A percentile compares a stretch with the other conserved stretches of the same genome.
Conservation (phyloP, 2,329 filamentous ascomycete species). For the Meredithiella fracta region DNA sequence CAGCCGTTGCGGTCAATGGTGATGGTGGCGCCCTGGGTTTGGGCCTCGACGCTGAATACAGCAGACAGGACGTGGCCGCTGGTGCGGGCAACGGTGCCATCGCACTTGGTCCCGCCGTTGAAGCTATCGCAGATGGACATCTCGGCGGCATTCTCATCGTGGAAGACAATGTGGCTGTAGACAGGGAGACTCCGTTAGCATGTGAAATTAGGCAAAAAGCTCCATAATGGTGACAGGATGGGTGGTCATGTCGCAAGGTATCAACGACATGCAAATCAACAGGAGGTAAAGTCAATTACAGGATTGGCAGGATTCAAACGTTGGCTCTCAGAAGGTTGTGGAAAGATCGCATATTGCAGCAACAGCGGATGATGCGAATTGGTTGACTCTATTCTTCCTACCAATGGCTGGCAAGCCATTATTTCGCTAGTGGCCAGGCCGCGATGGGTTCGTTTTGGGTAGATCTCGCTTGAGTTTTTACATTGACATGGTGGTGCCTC, state of each 20-base stretch:
- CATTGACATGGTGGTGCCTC: background rate
- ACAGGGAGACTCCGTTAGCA: conserved; percentile 9
- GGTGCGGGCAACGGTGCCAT: conserved; percentile 28
- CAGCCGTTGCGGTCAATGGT: conserved; percentile 35
- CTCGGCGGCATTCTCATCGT: conserved; percentile 33
- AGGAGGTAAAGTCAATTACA: conserved; percentile 1
- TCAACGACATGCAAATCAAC: conserved; percentile 1
- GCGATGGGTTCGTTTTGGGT: background rate
- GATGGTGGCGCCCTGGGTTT: conserved; percentile 29
- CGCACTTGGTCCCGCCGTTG: conserved; percentile 29
- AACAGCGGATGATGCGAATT: background rate
- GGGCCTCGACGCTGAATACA: conserved; percentile 29
- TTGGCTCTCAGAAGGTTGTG: background rate
- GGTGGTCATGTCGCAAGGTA: background rate
- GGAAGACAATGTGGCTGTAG: conserved; percentile 27
- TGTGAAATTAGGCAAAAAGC: background rate
- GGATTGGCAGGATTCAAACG: background rate
- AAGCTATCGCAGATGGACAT: conserved; percentile 37
- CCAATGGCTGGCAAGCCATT: background rate
- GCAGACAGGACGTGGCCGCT: conserved; percentile 31
- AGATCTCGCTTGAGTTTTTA: background rate
- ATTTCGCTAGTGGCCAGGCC: background rate
- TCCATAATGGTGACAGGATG: background rate
- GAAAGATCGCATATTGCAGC: background rate
- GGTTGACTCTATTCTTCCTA: conserved; percentile 6